phyloP scores from a whole-genome alignment of 306 rosid species.

The Hippophae tibetana region DNA sequence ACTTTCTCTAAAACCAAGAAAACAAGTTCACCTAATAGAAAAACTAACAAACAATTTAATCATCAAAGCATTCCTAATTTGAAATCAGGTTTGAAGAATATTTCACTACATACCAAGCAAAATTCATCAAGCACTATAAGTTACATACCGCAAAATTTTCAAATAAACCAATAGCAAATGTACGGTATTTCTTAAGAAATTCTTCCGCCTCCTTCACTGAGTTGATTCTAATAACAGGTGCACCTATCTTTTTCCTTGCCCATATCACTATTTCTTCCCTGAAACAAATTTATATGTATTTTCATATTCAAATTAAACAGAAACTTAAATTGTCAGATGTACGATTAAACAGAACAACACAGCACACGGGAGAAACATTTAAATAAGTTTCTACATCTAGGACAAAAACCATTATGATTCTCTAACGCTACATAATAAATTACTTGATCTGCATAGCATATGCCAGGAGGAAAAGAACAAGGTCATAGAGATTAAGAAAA shows the following conservation, averaged over 20 bases:
- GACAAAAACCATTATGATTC: not conserved
- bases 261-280: constrained; percentile 85
- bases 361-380: too few species aligned
- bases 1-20: not conserved
- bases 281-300: constrained; percentile 24
- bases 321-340: not conserved
- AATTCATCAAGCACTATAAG: not conserved
- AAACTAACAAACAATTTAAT: not conserved
- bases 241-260: constrained; percentile 70
- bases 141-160: constrained; percentile 56
- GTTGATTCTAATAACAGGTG: constrained; percentile 51
- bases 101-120: constrained; percentile 2
- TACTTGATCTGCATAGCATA: not conserved
- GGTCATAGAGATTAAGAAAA: not conserved
- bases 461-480: not conserved
- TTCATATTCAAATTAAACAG: not conserved
- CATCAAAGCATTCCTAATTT: not conserved
- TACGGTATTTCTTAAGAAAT: constrained; percentile 49
- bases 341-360: not conserved
- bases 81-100: not conserved
- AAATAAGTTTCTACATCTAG: not conserved
- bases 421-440: not conserved
- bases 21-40: not conserved
- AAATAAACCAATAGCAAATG: constrained; percentile 55
- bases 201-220: constrained; percentile 43